phyloP scores from a whole-genome alignment of 495 filamentous ascomycete species.

The Hypoxylon perforatum region DNA sequence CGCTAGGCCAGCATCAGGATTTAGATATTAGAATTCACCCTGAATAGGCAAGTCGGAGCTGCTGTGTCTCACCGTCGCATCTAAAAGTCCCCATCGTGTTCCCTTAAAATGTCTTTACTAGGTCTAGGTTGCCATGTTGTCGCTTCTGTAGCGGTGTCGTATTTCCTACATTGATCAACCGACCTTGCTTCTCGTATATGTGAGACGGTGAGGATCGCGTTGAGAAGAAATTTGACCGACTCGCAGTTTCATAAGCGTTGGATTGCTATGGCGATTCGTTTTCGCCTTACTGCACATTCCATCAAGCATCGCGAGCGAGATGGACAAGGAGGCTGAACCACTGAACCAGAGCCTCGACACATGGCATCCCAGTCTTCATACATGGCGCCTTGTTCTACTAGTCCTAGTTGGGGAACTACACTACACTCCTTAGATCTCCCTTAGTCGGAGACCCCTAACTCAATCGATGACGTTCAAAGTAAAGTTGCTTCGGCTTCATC shows the following conservation, averaged over 20 bases:
- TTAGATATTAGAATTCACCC: conserved; percentile 30
- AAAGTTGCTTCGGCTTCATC: conserved; percentile 23
- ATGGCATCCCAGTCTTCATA: conserved; percentile 30
- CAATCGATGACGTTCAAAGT: conserved; percentile 30
- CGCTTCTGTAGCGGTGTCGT: conserved; percentile 1
- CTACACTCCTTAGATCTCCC: conserved; percentile 23
- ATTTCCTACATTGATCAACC: conserved; percentile 14
- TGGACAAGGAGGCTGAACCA: conserved; percentile 35
- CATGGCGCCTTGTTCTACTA: conserved; percentile 19
- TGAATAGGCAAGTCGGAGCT: conserved; percentile 41
- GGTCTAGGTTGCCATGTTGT: not conserved
- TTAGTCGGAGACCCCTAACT: conserved; percentile 24
- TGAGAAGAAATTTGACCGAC: conserved; percentile 1
- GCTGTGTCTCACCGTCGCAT: conserved; percentile 33
- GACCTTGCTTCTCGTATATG: conserved; percentile 2
- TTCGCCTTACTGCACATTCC: not conserved
- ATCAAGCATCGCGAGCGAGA: conserved; percentile 17
- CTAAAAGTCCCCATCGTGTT: conserved; percentile 14
- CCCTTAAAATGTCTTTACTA: conserved; percentile 7
- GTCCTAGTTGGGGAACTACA: conserved; percentile 17
- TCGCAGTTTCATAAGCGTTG: conserved; percentile 4
- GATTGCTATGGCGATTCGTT: not conserved
- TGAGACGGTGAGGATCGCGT: conserved; percentile 8
- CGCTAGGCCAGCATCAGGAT: conserved; percentile 20
- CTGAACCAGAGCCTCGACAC: conserved; percentile 38